phyloP scores from a whole-genome alignment of 2,329 filamentous ascomycete species.

The Diaporthe destruens region DNA sequence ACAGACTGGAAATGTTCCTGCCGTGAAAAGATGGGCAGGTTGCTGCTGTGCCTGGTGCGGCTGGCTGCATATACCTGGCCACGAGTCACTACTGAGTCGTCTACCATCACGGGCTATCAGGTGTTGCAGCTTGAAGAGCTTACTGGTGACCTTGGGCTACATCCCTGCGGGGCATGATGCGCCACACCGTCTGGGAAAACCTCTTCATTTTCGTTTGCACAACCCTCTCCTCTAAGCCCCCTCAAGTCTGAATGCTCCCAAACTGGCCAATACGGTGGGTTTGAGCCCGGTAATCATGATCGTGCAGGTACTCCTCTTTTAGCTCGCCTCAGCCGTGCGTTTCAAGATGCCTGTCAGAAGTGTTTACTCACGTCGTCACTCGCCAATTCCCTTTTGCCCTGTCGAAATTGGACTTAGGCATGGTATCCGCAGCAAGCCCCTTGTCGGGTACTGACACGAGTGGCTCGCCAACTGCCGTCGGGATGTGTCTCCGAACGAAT shows the following conservation, averaged over 20 bases:
- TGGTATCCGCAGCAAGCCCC: conserved; percentile 1
- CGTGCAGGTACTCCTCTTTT: background rate
- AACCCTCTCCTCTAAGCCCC: background rate
- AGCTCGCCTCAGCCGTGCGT: background rate
- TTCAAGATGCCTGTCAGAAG: background rate
- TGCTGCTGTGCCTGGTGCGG: conserved; percentile 16
- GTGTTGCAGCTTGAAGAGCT: background rate
- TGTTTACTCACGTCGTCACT: background rate
- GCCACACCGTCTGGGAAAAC: conserved; percentile 32
- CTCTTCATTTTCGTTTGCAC: conserved; percentile 39
- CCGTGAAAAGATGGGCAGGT: conserved; percentile 11
- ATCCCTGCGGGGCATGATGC: conserved; percentile 34
- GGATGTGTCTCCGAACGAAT: background rate
- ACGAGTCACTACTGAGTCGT: conserved; percentile 19
- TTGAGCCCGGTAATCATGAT: background rate
- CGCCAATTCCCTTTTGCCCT: background rate
- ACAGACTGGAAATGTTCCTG: background rate
- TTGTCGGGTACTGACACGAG: conserved; percentile 4
- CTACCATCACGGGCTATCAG: background rate
- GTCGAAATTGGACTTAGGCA: conserved; percentile 15
- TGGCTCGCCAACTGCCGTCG: conserved; percentile 38
- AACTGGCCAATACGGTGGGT: background rate
- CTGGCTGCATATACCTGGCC: conserved; percentile 32
- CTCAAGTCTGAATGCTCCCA: background rate
- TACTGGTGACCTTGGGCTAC: conserved; percentile 2